Conservation (phyloP, 2,329 filamentous ascomycete species). For the Cladophialophora immunda region DNA sequence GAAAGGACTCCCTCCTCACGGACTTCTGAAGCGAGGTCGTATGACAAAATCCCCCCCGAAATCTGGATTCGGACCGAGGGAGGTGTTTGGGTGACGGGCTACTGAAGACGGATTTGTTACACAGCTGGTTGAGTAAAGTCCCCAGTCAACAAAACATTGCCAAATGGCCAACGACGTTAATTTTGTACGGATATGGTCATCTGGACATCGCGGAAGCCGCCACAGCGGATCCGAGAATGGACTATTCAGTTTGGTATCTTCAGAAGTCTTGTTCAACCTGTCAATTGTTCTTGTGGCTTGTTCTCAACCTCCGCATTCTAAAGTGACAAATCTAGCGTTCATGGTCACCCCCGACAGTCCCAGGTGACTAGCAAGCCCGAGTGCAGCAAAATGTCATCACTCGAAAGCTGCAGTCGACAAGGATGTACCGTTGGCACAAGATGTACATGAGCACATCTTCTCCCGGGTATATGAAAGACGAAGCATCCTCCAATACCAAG, state of each 20-base stretch:
- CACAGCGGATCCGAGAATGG: constrained; percentile 26
- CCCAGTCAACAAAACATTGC: constrained; percentile 13
- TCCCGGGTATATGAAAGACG: constrained; percentile 30
- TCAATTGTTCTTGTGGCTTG: constrained; percentile 20
- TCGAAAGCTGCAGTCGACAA: constrained; percentile 18
- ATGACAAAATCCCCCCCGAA: constrained; percentile 17
- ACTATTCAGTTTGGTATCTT: constrained; percentile 27
- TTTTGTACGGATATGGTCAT: constrained; percentile 20
- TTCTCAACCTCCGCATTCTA: constrained; percentile 7
- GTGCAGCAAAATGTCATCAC: constrained; percentile 27
- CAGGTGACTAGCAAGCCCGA: constrained; percentile 21
- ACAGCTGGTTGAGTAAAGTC: constrained; percentile 23
- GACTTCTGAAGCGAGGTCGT: constrained; percentile 22
- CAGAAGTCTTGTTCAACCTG: constrained; percentile 32
- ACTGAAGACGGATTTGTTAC: constrained; percentile 24
- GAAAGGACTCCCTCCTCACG: constrained; percentile 8
- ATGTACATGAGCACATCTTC: constrained; percentile 7
- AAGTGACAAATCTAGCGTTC: constrained; percentile 31
- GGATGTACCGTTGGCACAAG: constrained; percentile 27
- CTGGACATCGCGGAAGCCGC: constrained; percentile 22
- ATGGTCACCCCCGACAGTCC: constrained; percentile 20
- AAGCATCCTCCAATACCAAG: constrained; percentile 28
- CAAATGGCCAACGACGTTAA: constrained; percentile 8
- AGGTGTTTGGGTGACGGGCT: constrained; percentile 15
- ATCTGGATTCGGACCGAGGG: constrained; percentile 31